Evolutionary conservation across 805 yeast genomes (phyloP).

Genomic region (Pichia cephalocereana): DNA sequence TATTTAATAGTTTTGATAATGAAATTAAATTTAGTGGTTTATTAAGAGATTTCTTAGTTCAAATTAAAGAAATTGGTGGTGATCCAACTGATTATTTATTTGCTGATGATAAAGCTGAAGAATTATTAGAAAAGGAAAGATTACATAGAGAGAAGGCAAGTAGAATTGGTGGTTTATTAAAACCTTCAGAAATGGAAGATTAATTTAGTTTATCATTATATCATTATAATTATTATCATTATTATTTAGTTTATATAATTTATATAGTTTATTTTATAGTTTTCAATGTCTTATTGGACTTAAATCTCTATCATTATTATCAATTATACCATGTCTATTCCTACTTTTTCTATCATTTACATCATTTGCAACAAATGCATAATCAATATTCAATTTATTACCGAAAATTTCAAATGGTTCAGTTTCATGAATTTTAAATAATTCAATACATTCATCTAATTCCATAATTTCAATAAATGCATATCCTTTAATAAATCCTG

Average conservation of each 20-base stretch:
- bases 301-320: neutral
- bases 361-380: conserved; percentile 27
- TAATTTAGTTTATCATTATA: neutral
- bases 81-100: conserved; percentile 90
- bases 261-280: no score
- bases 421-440: conserved; percentile 16
- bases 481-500: conserved; percentile 37
- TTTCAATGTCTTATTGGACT: conserved; percentile 2
- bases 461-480: conserved; percentile 30
- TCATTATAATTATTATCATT: neutral
- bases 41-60: conserved; percentile 91
- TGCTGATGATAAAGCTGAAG: conserved; percentile 86
- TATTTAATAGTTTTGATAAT: conserved; percentile 66
- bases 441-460: conserved; percentile 26
- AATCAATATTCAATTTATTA: conserved; percentile 25
- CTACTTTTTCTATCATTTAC: no score
- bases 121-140: conserved; percentile 56
- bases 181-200: conserved; percentile 92
- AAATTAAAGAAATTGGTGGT: conserved; percentile 92
- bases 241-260: no score
- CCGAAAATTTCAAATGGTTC: conserved; percentile 29
- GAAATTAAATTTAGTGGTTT: conserved; percentile 70
- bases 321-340: neutral
- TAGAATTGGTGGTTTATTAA: conserved; percentile 85
- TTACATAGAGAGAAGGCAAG: conserved; percentile 73